A percentile compares a stretch with the other conserved stretches of the same genome.
These are phyloP conservation scores for Solanum chaucha DNA, from an alignment of 257 asterid species.

Conservation along the genomic window DNA sequence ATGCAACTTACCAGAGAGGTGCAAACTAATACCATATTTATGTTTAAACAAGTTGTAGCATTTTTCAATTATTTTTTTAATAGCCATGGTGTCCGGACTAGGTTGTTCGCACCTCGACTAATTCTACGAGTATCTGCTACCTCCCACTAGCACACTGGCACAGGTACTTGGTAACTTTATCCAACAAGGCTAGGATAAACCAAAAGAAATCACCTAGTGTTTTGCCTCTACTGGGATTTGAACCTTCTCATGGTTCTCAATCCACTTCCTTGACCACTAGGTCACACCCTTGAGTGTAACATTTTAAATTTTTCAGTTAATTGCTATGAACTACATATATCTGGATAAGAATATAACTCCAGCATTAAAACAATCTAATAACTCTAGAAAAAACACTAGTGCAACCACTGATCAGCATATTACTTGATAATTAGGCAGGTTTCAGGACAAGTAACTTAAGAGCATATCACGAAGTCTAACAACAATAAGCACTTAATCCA, in stretches of 20 bases:
- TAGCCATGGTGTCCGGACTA: not conserved
- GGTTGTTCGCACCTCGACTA: not conserved
- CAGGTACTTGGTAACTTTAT: not conserved
- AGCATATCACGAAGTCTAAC: not conserved
- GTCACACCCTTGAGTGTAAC: not conserved
- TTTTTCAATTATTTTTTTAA: not conserved
- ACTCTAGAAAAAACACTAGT: not conserved
- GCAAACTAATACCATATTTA: not conserved
- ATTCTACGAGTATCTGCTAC: not conserved
- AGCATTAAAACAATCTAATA: not conserved
- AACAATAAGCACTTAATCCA: not conserved
- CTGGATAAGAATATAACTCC: not conserved
- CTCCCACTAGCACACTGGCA: not conserved
- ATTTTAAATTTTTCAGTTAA: not conserved
- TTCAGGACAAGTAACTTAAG: not conserved
- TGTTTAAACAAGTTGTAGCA: not conserved
- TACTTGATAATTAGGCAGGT: not conserved
- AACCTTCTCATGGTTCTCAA: not conserved
- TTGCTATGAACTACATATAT: not conserved
- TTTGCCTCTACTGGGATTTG: not conserved
- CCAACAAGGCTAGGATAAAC: not conserved
- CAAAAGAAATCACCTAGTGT: not conserved
- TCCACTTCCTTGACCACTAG: not conserved
- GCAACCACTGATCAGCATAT: not conserved
- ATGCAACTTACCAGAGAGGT: not conserved